A percentile compares a stretch with the other conserved stretches of the same genome.
These are phyloP conservation scores for Populus deltoides DNA, from an alignment of 345 rosid genomes.

Conservation along the genomic window DNA sequence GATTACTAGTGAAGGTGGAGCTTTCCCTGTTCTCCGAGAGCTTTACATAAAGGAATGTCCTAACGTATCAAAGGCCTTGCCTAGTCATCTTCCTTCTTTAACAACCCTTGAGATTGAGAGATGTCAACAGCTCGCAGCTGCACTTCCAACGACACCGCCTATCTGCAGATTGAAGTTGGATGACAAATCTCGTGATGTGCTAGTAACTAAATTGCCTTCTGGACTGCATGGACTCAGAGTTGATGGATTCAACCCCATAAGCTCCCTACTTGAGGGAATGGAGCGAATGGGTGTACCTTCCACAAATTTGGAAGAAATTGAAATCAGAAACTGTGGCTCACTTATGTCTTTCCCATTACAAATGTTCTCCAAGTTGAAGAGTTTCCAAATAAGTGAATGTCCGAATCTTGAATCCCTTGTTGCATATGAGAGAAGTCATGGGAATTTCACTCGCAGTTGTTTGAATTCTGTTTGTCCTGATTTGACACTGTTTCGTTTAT, in stretches of 20 bases:
- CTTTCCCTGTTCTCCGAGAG: conserved; percentile 1
- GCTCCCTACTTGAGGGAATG: not conserved
- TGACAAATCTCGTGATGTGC: not conserved
- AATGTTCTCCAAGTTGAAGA: not conserved
- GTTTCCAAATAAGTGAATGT: not conserved
- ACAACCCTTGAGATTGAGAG: conserved; percentile 4
- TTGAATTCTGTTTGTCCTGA: not conserved
- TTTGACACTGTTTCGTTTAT: conserved; percentile 1
- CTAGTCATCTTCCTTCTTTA: conserved; percentile 5
- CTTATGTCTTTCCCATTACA: not conserved
- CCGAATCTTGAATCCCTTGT: not conserved
- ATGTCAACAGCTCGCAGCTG: not conserved
- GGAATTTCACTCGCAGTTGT: not conserved
- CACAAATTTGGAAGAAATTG: not conserved
- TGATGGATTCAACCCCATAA: not conserved
- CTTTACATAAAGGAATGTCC: conserved; percentile 3
- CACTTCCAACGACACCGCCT: not conserved
- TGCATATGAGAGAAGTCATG: not conserved
- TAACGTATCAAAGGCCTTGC: not conserved
- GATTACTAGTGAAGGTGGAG: not conserved
- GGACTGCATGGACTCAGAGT: not conserved
- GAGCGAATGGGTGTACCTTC: not conserved
- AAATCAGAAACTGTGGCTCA: not conserved
- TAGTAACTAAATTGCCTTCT: not conserved
- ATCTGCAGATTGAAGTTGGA: not conserved